Base-by-base conservation (phyloP, 1,284 basidiomycete species). In the Moesziomyces parantarcticus region DNA sequence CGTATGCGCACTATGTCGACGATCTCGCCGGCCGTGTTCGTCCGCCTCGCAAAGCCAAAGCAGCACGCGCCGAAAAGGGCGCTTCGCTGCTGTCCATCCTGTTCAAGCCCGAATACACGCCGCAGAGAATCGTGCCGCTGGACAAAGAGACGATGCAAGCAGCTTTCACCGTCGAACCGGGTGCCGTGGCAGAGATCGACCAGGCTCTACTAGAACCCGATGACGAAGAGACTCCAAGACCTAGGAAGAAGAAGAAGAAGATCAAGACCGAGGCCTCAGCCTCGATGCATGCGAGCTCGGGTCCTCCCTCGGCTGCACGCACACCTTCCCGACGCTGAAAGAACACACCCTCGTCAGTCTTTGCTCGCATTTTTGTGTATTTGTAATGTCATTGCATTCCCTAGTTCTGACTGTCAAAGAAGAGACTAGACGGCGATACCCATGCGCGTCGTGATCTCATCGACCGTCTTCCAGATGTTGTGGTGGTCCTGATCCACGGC, bases 101-200 rank as follows among this genome's bases (percentile, higher is more conserved):
- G 3, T 52, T 70, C 66, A 75, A 75, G 26, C 72, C 72, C 16
- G 72, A 75, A 34, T 70, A 70, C 49, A 75, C 72, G 6, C 72
- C 72, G 21, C 74, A 73, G 26, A 48, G 47, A 20, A 76, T 76
- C 34, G 54, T 65, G 1, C 63, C 63, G n/a, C 63, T 76, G 13
- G 74, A 76, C n/a, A 50, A 29, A 16, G 69, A 76, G 26, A 58
- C 66, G 1, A 59, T 76, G 58, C 49, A 55, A 20, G 46, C 70
- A 13, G 66, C 74, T 5, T 76, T 76, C 48, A 63, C 43, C 2
- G 63, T 76, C 0, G 45, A 73, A 39, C 60, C 57, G 6, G 74
- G 74, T 1, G 25, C 44, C 13, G 74, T 76, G 11, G 50, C 62
- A 1, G 66, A 63, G 66, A 76, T 76, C 42, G 74, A 76, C 34